Conservation (phyloP, 768 basidiomycete species). For the Lentinula lateritia region DNA sequence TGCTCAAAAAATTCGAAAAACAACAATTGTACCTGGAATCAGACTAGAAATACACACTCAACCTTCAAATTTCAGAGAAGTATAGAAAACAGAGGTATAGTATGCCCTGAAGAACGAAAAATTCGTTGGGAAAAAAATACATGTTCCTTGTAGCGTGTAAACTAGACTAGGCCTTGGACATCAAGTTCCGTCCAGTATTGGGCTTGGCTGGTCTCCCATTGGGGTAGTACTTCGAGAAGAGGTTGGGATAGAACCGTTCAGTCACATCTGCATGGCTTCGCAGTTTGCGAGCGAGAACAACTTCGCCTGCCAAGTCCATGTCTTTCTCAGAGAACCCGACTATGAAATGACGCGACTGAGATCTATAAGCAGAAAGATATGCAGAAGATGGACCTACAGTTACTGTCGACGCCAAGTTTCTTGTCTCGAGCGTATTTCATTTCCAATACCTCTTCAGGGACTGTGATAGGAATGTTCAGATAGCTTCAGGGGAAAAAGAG, state of each 20-base stretch:
- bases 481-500: too few species aligned
- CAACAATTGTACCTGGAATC: too few species aligned
- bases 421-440: slow-evolving; percentile 39
- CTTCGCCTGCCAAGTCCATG: slow-evolving; percentile 39
- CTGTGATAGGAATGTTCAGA: slow-evolving; percentile 18
- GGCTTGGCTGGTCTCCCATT: slow-evolving; percentile 34
- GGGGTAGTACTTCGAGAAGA: slow-evolving; percentile 48
- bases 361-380: background rate
- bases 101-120: too few species aligned
- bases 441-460: slow-evolving; percentile 39
- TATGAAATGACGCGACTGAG: slow-evolving; percentile 11
- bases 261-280: slow-evolving; percentile 58
- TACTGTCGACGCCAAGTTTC: slow-evolving; percentile 23
- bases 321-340: slow-evolving; percentile 48
- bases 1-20: too few species aligned
- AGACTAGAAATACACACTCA: too few species aligned
- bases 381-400: slow-evolving; percentile 31
- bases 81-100: too few species aligned
- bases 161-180: background rate
- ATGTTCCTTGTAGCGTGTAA: too few species aligned
- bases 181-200: slow-evolving; percentile 1
- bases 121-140: too few species aligned
- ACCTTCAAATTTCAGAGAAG: too few species aligned
- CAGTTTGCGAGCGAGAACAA: slow-evolving; percentile 46
- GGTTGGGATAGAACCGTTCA: slow-evolving; percentile 44